Conservation (phyloP, 1,284 basidiomycete species). For the Amylostereum areolatum region DNA sequence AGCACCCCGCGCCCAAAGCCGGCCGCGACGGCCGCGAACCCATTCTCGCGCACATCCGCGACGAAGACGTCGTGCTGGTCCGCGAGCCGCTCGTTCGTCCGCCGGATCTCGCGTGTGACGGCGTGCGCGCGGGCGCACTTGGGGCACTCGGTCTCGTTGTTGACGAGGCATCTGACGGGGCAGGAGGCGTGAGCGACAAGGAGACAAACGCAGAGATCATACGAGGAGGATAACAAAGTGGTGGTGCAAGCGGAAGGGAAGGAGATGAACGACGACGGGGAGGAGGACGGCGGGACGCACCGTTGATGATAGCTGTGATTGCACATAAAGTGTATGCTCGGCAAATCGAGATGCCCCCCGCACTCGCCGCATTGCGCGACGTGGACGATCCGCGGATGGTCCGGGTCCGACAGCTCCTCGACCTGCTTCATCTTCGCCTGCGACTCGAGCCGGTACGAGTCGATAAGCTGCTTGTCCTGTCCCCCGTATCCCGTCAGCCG, state of each 20-base stretch:
- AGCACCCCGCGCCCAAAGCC: conserved; percentile 77
- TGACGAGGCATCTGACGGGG: conserved; percentile 66
- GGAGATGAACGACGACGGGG: neutral
- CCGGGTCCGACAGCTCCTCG: conserved; percentile 69
- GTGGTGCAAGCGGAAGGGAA: neutral
- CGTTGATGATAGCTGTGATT: conserved; percentile 95
- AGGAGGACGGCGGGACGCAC: conserved; percentile 31
- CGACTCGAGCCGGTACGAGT: conserved; percentile 85
- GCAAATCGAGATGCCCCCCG: conserved; percentile 84
- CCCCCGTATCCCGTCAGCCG: conserved; percentile 1
- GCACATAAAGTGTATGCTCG: conserved; percentile 97
- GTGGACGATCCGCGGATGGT: conserved; percentile 85
- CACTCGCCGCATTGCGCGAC: conserved; percentile 89
- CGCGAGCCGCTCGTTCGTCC: conserved; percentile 77
- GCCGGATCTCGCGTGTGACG: conserved; percentile 83
- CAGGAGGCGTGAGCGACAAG: neutral
- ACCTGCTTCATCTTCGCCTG: conserved; percentile 79
- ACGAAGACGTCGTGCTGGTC: conserved; percentile 89
- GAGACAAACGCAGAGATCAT: neutral
- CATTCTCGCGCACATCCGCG: conserved; percentile 78
- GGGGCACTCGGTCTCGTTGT: conserved; percentile 86
- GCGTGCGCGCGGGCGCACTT: conserved; percentile 82
- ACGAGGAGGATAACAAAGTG: neutral
- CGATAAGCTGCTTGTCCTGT: conserved; percentile 80
- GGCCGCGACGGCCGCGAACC: conserved; percentile 76